Base-by-base conservation (phyloP, 164 flowering plant species). In the Litsea cubeba region DNA sequence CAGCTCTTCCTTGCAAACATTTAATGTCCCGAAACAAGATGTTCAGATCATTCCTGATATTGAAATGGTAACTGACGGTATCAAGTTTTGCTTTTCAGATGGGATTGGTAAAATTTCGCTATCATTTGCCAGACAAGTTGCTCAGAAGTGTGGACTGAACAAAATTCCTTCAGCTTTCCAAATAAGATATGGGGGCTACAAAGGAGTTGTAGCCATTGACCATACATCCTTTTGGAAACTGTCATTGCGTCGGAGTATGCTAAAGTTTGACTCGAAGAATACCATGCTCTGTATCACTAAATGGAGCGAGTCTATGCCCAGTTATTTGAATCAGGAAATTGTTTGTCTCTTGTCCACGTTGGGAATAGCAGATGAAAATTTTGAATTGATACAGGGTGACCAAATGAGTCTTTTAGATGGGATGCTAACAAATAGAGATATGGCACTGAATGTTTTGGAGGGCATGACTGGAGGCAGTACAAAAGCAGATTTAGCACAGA, bases 101-200 rank as follows among this genome's bases (percentile, higher is more conserved):
- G 99, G 98, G 1, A 96, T 96, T 69, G 99, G 99, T 18, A 96
- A 94, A 78, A 88, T 94, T 32, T 92, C 95, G 3, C 74, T 74
- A 25, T 70, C 88, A 3, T 92, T 94, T 82, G 97, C 97, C 25
- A 78, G 80, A 74, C 85, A 86, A 73, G 85, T 94, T 82, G 91
- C 97, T 66, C 77, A 84, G 65, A 88, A 83, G 73, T 89, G 90
- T 80, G 95, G 93, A 49, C 71, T 89, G 76, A 76, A 64, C 68
- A 77, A 83, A 10, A 84, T 81, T 64, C 97, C 99, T 12, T 94
- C 98, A 18, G 97, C 98, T 30, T 96, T 94, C 78, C 99, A 96
- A 76, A 91, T 96, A 68, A 88, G 99, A 40, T 96, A 90, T 78
- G 99, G 98, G 79, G 99, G 99, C 67, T 92, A 91, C 76, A 96